Base-by-base conservation (phyloP, 2,329 filamentous ascomycete species). In the Dichotomopilus funicola region DNA sequence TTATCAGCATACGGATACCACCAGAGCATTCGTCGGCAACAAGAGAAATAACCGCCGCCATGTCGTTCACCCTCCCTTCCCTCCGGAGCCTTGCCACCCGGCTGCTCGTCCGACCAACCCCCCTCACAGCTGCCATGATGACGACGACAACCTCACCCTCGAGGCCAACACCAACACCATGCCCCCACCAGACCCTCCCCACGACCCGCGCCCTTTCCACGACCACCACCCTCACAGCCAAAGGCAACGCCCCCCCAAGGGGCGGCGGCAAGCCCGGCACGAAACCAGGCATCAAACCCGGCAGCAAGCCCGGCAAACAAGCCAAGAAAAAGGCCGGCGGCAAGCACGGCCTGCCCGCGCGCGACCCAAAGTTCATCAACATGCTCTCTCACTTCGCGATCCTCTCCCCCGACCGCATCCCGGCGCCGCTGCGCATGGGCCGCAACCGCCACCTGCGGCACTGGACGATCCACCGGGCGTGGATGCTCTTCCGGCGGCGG, bases 381-480 rank as follows among this genome's bases (percentile, higher is more conserved):
- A 64, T 72, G 59, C 64, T 67, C 56, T 64, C 63, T 49, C 68
- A 66, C 55, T 59, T 72, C 8, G 64, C 66, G 53, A 62, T 68
- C 46, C 64, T 68, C 19, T 65, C 62, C 40, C 66, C 66, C 35
- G 45, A 59, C 40, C 65, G 65, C 37, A 65, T 67, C 0, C 80
- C 79, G 5, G 74, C 81, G 0, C 91, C 94, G 0, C 82, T 99
- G 62, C 87, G 90, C 65, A 91, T 97, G 81, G 90, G 84, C 42
- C 90, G 92, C 64, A 88, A 87, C 72, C 86, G 94, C 55, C 82
- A 85, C 72, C 84, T 99, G 61, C 89, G 94, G 47, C 94, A 99
- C 78, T 99, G 94, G 94, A 97, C 94, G 51, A 97, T 99, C 72
- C 91, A 97, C 78, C 91, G 94, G 65, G 92, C 92, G 27, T 97